These are phyloP conservation scores for Carex kokanica DNA, from an alignment of 176 grass and related monocot genomes.

Conservation along the genomic window DNA sequence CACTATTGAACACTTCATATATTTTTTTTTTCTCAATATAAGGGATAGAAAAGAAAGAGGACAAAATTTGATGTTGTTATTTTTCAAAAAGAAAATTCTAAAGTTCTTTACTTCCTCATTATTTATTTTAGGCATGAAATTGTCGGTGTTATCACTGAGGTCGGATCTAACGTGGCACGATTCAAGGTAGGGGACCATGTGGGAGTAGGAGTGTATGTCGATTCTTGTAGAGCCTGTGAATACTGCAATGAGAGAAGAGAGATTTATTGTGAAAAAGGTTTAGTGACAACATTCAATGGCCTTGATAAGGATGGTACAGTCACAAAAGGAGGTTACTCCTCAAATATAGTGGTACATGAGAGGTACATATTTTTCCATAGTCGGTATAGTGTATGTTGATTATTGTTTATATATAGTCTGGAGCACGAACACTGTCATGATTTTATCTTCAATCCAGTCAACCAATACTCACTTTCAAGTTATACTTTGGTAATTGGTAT, in stretches of 20 bases:
- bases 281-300: conserved; percentile 35
- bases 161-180: conserved; percentile 18
- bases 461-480: not conserved
- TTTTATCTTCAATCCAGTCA: not conserved
- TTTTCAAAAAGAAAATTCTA: not conserved
- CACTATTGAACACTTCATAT: not conserved
- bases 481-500: not conserved
- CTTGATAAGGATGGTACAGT: conserved; percentile 23
- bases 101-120: not conserved
- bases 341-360: conserved; percentile 29
- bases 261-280: conserved; percentile 39
- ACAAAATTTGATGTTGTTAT: not conserved
- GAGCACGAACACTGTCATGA: not conserved
- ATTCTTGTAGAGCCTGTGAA: conserved; percentile 34
- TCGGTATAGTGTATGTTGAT: not conserved
- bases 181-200: conserved; percentile 41
- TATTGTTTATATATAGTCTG: not conserved
- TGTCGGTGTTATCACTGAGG: conserved; percentile 31
- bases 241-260: conserved; percentile 28
- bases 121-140: conserved; percentile 43
- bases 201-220: conserved; percentile 36
- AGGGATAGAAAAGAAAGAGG: not conserved
- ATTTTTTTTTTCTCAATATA: not conserved
- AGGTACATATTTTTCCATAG: conserved; percentile 1
- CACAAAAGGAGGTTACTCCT: conserved; percentile 42